Conservation (phyloP, 2,329 filamentous ascomycete genomes). For the Coniochaeta sp. region DNA sequence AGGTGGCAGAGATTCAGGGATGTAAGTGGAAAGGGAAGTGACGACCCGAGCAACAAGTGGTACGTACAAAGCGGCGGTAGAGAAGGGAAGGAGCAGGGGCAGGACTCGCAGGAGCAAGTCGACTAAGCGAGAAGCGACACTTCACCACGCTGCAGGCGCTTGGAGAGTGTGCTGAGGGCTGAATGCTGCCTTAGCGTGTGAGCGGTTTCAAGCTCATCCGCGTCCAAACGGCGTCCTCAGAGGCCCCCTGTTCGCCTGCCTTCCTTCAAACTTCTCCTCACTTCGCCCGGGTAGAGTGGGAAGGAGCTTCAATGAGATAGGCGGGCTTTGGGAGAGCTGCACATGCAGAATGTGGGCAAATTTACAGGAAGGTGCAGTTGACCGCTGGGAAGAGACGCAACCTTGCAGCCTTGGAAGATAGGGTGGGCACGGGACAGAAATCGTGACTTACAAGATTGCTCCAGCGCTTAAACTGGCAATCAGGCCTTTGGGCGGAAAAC, state of each 20-base stretch:
- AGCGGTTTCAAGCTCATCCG: not conserved
- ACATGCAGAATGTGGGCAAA: not conserved
- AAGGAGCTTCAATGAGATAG: not conserved
- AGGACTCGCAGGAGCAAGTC: not conserved
- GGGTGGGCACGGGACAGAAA: slow-evolving; percentile 1
- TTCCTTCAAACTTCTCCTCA: not conserved
- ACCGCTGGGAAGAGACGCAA: too few species aligned
- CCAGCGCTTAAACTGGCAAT: not conserved
- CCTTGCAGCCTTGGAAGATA: not conserved
- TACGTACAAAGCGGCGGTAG: not conserved
- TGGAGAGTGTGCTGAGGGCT: slow-evolving; percentile 1
- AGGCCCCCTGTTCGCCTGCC: too few species aligned
- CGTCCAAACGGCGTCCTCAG: not conserved
- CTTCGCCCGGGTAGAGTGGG: not conserved
- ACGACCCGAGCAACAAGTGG: too few species aligned
- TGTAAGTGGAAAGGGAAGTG: not conserved
- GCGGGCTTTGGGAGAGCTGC: not conserved
- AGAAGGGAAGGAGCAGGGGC: not conserved
- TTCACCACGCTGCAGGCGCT: slow-evolving; percentile 2
- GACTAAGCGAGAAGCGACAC: slow-evolving; percentile 2
- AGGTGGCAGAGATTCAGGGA: not conserved
- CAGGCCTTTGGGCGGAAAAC: too few species aligned
- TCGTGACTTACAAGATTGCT: slow-evolving; percentile 2
- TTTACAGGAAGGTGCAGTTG: not conserved
- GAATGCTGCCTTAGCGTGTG: slow-evolving; percentile 2